Percentiles rank a stretch among this genome's conserved stretches.
Evolutionary conservation across 208 protist species (phyloP).

Genomic region (Leishmania major): DNA sequence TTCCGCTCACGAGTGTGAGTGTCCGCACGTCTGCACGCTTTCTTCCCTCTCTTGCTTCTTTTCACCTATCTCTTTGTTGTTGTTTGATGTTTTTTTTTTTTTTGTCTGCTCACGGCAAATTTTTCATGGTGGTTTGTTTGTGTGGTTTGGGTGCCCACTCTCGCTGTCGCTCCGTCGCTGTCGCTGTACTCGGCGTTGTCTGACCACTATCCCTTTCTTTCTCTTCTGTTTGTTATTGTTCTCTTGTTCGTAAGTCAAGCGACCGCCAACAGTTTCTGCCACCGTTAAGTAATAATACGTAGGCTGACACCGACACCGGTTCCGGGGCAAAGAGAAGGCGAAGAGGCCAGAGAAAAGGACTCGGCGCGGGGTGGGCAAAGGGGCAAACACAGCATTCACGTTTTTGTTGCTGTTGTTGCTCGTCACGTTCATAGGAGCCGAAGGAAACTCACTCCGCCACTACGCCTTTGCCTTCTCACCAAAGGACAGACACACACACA

Average conservation of each 20-base stretch:
- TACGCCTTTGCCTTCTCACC: background rate
- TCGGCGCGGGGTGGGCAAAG: background rate
- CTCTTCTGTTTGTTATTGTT: slow-evolving; percentile 5
- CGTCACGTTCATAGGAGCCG: background rate
- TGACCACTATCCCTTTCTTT: background rate
- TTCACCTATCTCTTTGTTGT: background rate
- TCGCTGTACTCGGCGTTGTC: background rate
- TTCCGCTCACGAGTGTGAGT: slow-evolving; percentile 20
- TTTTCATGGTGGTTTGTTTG: background rate
- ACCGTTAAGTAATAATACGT: background rate
- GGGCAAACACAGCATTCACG: background rate
- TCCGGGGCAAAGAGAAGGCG: background rate
- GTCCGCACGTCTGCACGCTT: background rate
- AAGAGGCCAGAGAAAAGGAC: background rate
- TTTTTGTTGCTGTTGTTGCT: background rate
- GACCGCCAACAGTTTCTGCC: background rate
- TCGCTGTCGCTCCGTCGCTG: background rate
- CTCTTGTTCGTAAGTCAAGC: background rate
- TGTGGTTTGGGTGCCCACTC: background rate
- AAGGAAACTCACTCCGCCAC: background rate
- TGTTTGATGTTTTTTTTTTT: background rate
- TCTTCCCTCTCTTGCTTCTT: background rate
- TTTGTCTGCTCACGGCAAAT: background rate
- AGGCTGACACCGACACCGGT: background rate
- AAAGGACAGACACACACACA: background rate